phyloP scores from a whole-genome alignment of 805 yeast species.

The Komagataella ulmi region DNA sequence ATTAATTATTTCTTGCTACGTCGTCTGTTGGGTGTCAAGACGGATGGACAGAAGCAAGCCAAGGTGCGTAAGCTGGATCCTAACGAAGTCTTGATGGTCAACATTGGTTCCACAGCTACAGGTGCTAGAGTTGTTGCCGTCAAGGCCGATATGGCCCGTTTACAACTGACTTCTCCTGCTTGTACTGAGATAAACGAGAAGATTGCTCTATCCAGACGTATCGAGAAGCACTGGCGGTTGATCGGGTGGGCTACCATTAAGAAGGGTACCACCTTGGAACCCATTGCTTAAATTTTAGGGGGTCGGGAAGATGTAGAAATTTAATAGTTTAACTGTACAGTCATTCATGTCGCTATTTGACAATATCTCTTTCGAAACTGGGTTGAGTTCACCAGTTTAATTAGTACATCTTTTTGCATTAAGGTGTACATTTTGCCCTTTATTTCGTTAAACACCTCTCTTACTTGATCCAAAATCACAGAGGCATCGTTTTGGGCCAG shows the following conservation, averaged over 20 bases:
- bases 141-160: constrained; percentile 98
- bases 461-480: constrained; percentile 23
- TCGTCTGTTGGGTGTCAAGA: constrained; percentile 95
- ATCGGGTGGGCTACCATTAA: constrained; percentile 99
- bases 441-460: constrained; percentile 33
- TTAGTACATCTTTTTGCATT: constrained; percentile 65
- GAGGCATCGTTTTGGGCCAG: constrained; percentile 16
- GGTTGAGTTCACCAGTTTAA: constrained; percentile 43
- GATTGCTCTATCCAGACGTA: constrained; percentile 97
- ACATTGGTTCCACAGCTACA: constrained; percentile 97
- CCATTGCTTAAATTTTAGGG: constrained; percentile 29
- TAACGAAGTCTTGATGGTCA: constrained; percentile 96
- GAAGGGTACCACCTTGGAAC: constrained; percentile 84
- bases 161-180: constrained; percentile 93
- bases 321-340: background rate
- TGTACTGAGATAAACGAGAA: constrained; percentile 97
- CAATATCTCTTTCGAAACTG: constrained; percentile 10
- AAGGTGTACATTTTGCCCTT: constrained; percentile 35
- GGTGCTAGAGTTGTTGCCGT: constrained; percentile 99
- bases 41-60: constrained; percentile 94
- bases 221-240: constrained; percentile 98
- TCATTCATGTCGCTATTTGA: background rate
- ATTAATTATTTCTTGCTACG: constrained; percentile 93
- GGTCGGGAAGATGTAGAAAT: background rate
- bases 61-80: constrained; percentile 89